phyloP scores from a whole-genome alignment of 441 rosid species.

The Breynia disticha region DNA sequence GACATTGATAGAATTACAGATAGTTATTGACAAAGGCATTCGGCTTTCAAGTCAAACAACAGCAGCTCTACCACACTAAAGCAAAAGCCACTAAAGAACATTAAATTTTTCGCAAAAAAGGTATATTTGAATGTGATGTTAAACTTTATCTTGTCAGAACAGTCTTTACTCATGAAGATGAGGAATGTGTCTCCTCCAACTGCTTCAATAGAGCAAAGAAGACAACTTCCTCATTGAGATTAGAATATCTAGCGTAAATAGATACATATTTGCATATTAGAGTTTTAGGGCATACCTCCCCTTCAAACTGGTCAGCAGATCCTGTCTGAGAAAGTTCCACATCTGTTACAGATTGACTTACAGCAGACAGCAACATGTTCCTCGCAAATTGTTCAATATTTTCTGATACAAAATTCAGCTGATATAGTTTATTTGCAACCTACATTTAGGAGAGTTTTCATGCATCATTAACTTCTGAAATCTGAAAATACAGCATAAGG shows the following conservation, averaged over 20 bases:
- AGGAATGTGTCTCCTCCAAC: too few species aligned
- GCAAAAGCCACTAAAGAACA: too few species aligned
- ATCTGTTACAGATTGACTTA: constrained; percentile 42
- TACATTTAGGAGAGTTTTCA: constrained; percentile 18
- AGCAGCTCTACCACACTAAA: too few species aligned
- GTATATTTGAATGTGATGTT: too few species aligned
- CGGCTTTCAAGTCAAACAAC: too few species aligned
- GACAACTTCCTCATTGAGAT: too few species aligned
- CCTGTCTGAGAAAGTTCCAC: constrained; percentile 37
- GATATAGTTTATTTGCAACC: constrained; percentile 98
- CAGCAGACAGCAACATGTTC: constrained; percentile 65
- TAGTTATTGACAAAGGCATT: neutral
- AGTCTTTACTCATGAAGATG: too few species aligned
- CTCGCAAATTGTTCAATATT: constrained; percentile 88
- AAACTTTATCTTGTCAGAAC: too few species aligned
- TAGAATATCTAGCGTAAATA: too few species aligned
- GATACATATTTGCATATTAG: too few species aligned
- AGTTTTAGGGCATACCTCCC: constrained; percentile 36
- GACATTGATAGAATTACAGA: neutral
- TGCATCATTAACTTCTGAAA: constrained; percentile 9
- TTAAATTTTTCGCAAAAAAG: too few species aligned
- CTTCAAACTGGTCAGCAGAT: constrained; percentile 40
- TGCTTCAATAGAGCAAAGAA: too few species aligned
- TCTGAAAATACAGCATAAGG: constrained; percentile 1
- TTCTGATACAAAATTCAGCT: constrained; percentile 59